Percentiles rank a stretch among this genome's conserved stretches.
These are phyloP conservation scores for Gentiana macrophylla DNA, from an alignment of 257 asterid species.

Conservation along the genomic window DNA sequence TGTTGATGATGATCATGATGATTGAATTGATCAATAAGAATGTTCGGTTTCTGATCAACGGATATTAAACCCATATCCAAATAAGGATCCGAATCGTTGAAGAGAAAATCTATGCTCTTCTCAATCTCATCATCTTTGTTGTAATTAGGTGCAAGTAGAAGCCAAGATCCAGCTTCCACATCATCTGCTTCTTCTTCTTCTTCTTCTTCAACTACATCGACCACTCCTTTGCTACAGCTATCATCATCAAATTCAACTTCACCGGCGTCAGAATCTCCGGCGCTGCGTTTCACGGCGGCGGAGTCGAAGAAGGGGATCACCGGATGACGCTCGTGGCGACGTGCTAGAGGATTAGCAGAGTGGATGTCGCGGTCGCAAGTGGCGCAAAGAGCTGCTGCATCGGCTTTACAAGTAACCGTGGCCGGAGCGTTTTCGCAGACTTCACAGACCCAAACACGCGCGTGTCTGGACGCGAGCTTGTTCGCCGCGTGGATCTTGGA, in stretches of 20 bases:
- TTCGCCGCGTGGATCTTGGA: constrained; percentile 61
- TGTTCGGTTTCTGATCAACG: constrained; percentile 33
- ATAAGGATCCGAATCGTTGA: constrained; percentile 45
- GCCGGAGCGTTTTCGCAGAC: constrained; percentile 93
- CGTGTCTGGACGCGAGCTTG: constrained; percentile 76
- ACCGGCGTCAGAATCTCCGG: background rate
- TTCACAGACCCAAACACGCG: constrained; percentile 69
- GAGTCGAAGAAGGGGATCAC: constrained; percentile 57
- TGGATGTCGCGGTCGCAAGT: constrained; percentile 83
- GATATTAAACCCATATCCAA: constrained; percentile 44
- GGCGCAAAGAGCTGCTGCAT: constrained; percentile 70
- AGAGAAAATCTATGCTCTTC: constrained; percentile 43
- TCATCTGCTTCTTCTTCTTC: constrained; percentile 22
- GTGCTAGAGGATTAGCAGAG: constrained; percentile 81
- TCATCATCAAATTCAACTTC: constrained; percentile 9
- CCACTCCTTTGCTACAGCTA: too few species aligned
- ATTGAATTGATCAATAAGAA: constrained; percentile 1
- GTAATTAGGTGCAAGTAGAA: constrained; percentile 27
- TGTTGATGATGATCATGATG: constrained; percentile 15
- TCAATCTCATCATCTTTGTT: constrained; percentile 16
- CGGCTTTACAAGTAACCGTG: constrained; percentile 77
- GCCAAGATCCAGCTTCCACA: constrained; percentile 49
- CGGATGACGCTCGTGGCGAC: constrained; percentile 79
- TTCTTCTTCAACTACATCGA: background rate
- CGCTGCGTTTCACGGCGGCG: constrained; percentile 14